These are phyloP conservation scores for Microbotryum silenes-acaulis DNA, from an alignment of 1,284 basidiomycete species.

Conservation along the genomic window DNA sequence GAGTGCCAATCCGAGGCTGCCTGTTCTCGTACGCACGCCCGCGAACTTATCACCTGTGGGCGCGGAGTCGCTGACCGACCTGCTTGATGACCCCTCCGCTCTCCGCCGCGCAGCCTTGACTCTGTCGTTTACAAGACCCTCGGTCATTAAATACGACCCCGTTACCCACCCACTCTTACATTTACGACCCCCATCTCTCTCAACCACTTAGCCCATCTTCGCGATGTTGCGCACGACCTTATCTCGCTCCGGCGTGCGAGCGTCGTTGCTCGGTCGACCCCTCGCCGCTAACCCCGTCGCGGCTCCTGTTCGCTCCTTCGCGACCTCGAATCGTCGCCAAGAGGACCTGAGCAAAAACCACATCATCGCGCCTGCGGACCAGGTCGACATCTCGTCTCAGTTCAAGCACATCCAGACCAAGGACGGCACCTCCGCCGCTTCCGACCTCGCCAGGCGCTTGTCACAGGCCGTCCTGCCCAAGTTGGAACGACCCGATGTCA, in stretches of 20 bases:
- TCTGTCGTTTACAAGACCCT: slow-evolving; percentile 27
- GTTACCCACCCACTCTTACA: too few relatives aligned
- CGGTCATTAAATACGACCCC: slow-evolving; percentile 13
- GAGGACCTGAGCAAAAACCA: slow-evolving; percentile 16
- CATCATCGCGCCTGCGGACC: slow-evolving; percentile 13
- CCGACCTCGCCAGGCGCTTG: slow-evolving; percentile 80
- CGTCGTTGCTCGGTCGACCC: slow-evolving; percentile 8
- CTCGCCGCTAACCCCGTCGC: not conserved
- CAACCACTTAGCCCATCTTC: not conserved
- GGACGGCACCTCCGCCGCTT: slow-evolving; percentile 45
- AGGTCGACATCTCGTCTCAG: slow-evolving; percentile 31
- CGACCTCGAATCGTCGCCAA: slow-evolving; percentile 8
- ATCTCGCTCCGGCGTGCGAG: slow-evolving; percentile 14
- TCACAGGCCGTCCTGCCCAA: slow-evolving; percentile 85
- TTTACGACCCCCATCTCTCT: not conserved
- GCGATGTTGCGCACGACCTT: slow-evolving; percentile 29
- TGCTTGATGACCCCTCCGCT: too few relatives aligned
- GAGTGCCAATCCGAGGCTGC: slow-evolving; percentile 7
- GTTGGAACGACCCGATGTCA: slow-evolving; percentile 74
- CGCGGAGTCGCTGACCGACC: not conserved
- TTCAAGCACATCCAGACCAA: slow-evolving; percentile 33
- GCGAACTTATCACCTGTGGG: not conserved
- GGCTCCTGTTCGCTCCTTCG: slow-evolving; percentile 13
- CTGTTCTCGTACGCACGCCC: not conserved
- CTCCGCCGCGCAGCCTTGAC: slow-evolving; percentile 16